Evolutionary conservation across 352 stramenopile genomes (phyloP), one percentile per base, ranked within the genome.

Genomic region (Phytophthora pluvialis): DNA sequence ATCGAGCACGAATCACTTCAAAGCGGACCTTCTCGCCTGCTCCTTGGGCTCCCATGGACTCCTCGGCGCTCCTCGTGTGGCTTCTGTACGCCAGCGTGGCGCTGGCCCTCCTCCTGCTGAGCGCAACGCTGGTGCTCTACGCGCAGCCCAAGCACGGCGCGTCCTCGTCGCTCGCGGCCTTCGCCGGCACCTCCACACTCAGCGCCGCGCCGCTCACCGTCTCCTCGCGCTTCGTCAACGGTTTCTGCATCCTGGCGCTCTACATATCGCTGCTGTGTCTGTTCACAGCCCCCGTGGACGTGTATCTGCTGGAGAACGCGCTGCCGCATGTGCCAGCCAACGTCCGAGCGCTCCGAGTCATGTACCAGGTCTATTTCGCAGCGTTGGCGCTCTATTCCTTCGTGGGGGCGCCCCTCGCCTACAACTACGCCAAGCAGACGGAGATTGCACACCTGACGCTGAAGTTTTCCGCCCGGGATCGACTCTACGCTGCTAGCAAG

Each of bases 361-460:
- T 95, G 47, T 95, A 95, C 68, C 73, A 80, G 39, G 72, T 93
- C 2, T 92, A 90, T 62, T 89, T 95, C 35, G 79, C 74, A 11
- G 59, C 67, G 1, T 60, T 95, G 12, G 78, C 76, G 13, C 54
- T 76, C 3, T 92, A 92, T 67, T 88, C 77, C 33, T 92, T 93
- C 48, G 42, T 92, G 2, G 76, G 80, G 8, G 86, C 85, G 32
- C 87, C 87, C 29, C 80, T 95, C 16, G 81, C 87, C 25, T 95
- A 82, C 60, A 88, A 93, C 61, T 95, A 94, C 60, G 83, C 87
- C 5, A 86, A 87, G 25, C 83, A 95, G 61, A 94, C 83, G 25
- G 87, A 94, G 64, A 87, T 95, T 54, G 82, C 86, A 47, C 88
- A 93, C 57, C 73, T 95, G 59, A 95, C 88, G 33, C 61, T 92